These are phyloP conservation scores for Cladosporium sp. DNA, from an alignment of 2,329 filamentous ascomycete genomes.

Conservation along the genomic window DNA sequence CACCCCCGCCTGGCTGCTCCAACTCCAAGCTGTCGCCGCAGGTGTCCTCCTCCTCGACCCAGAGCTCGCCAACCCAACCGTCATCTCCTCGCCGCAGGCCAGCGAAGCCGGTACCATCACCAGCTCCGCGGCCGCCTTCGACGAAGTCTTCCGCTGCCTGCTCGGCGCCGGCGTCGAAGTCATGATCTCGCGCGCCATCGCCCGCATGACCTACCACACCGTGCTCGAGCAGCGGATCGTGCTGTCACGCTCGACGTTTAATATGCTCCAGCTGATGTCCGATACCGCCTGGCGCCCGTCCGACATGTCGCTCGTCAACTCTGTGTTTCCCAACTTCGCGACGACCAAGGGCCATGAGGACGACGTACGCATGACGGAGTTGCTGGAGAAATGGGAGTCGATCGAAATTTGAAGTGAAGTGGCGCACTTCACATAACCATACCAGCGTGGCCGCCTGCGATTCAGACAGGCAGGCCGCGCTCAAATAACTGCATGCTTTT, in stretches of 20 bases:
- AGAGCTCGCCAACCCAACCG: slow-evolving; percentile 1
- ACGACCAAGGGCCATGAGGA: slow-evolving; percentile 3
- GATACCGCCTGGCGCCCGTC: slow-evolving; percentile 15
- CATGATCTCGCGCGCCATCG: slow-evolving; percentile 13
- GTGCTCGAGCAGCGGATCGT: slow-evolving; percentile 10
- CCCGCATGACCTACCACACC: slow-evolving; percentile 15
- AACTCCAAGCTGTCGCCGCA: slow-evolving; percentile 13
- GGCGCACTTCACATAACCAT: neutral
- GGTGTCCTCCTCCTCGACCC: slow-evolving; percentile 12
- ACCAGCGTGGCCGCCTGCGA: no score
- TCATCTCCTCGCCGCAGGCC: neutral
- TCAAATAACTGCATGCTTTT: no score
- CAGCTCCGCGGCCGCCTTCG: slow-evolving; percentile 12
- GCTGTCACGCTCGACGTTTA: neutral
- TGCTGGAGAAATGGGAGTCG: slow-evolving; percentile 12
- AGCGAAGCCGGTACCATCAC: slow-evolving; percentile 1
- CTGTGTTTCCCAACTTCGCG: slow-evolving; percentile 13
- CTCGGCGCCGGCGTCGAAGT: slow-evolving; percentile 13
- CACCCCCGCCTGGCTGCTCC: slow-evolving; percentile 9
- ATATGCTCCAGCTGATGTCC: slow-evolving; percentile 14
- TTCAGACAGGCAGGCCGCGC: no score
- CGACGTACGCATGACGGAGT: slow-evolving; percentile 9
- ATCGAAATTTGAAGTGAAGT: neutral
- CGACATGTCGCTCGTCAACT: slow-evolving; percentile 10
- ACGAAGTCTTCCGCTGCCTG: slow-evolving; percentile 16